A percentile compares a stretch with the other conserved stretches of the same genome.
These are phyloP conservation scores for Dissophora globulifera DNA, from an alignment of 192 early-diverging fungal species.

Conservation along the genomic window DNA sequence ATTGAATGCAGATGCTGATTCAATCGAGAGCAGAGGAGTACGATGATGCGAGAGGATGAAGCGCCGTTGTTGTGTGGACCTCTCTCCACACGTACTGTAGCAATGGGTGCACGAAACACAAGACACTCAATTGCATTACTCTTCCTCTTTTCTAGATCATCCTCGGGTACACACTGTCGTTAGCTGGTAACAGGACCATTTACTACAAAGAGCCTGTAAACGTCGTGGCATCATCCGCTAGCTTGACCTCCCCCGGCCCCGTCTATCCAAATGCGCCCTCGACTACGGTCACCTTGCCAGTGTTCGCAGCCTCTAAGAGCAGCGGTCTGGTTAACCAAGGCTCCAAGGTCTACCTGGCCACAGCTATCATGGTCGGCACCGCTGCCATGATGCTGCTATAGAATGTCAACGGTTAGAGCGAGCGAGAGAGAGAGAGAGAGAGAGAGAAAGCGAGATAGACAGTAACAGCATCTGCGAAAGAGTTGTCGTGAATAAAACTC, in stretches of 20 bases:
- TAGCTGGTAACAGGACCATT: conserved; percentile 16
- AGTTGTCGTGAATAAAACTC: no score
- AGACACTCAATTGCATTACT: no score
- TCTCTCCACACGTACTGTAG: no score
- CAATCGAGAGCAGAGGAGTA: neutral
- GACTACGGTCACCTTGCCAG: conserved; percentile 18
- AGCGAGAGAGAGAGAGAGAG: no score
- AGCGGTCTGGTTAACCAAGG: conserved; percentile 24
- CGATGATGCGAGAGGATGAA: neutral
- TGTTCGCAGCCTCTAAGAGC: conserved; percentile 11
- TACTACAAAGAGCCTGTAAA: conserved; percentile 29
- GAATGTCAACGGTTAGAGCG: no score
- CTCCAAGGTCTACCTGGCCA: conserved; percentile 22
- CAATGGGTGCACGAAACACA: no score
- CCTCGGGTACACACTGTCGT: conserved; percentile 28
- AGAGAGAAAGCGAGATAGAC: no score
- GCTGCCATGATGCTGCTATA: conserved; percentile 24
- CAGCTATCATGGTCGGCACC: conserved; percentile 19
- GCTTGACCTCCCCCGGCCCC: conserved; percentile 16
- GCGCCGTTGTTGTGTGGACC: no score
- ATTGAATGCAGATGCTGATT: no score
- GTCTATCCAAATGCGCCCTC: conserved; percentile 5
- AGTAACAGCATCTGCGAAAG: no score
- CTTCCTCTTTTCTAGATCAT: conserved; percentile 14
- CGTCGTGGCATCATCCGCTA: conserved; percentile 14